Conservation (phyloP, 345 rosid genomes). For the Sonneratia caseolaris region DNA sequence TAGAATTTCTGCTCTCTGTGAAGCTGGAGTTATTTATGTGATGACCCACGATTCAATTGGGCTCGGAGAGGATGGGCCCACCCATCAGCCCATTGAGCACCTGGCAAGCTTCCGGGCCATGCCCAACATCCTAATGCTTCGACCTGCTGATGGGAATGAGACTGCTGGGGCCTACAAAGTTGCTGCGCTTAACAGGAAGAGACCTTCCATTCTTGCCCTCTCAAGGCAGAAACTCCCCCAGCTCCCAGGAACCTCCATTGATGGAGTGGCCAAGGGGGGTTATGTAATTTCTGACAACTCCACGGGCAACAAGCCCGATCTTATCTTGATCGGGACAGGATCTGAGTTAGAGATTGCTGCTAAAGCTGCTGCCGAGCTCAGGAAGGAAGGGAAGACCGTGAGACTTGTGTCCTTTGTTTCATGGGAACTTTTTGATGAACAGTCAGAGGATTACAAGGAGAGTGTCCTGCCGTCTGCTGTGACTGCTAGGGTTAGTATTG, state of each 20-base stretch:
- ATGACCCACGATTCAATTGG: slow-evolving; percentile 99
- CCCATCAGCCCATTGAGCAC: slow-evolving; percentile 98
- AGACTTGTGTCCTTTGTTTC: slow-evolving; percentile 86
- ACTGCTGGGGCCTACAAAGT: slow-evolving; percentile 94
- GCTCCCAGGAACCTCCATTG: slow-evolving; percentile 79
- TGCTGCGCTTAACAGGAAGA: slow-evolving; percentile 66
- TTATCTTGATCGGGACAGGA: slow-evolving; percentile 91
- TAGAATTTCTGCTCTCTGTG: slow-evolving; percentile 74
- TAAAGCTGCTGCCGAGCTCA: slow-evolving; percentile 64
- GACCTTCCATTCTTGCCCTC: slow-evolving; percentile 82
- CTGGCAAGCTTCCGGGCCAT: slow-evolving; percentile 98
- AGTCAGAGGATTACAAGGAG: slow-evolving; percentile 75
- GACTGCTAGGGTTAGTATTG: slow-evolving; percentile 80
- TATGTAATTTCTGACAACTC: slow-evolving; percentile 83
- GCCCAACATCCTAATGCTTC: slow-evolving; percentile 94
- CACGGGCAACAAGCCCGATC: slow-evolving; percentile 77
- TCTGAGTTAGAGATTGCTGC: slow-evolving; percentile 90
- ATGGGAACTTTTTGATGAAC: slow-evolving; percentile 84
- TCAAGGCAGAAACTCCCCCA: slow-evolving; percentile 91
- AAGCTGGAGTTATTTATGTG: slow-evolving; percentile 89
- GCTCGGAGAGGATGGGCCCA: slow-evolving; percentile 99
- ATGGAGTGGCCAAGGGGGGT: slow-evolving; percentile 89
- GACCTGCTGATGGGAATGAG: slow-evolving; percentile 98
- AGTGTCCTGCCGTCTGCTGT: slow-evolving; percentile 71
- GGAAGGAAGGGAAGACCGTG: slow-evolving; percentile 86